Conservation (phyloP, 176 grass and related monocot genomes). For the Oryza australiensis region DNA sequence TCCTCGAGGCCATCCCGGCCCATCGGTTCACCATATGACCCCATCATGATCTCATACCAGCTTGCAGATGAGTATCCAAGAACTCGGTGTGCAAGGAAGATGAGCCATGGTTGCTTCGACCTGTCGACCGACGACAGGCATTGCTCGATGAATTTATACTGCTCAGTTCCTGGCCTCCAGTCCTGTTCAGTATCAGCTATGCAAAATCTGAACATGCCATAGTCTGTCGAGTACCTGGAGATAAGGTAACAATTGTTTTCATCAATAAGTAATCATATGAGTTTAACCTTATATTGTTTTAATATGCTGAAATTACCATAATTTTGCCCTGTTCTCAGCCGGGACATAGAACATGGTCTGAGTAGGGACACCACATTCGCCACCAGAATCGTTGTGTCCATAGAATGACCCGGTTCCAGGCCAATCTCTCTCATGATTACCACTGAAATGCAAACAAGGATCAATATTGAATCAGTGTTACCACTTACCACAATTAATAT, state of each 20-base stretch:
- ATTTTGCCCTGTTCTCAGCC: conserved; percentile 81
- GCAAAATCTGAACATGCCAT: conserved; percentile 82
- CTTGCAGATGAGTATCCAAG: conserved; percentile 63
- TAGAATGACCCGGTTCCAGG: conserved; percentile 88
- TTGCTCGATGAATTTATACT: conserved; percentile 73
- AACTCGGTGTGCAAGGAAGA: conserved; percentile 74
- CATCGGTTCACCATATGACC: conserved; percentile 70
- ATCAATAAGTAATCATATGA: background rate
- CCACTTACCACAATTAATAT: background rate
- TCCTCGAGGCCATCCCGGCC: conserved; percentile 63
- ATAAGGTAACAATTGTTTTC: background rate
- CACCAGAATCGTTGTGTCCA: conserved; percentile 59
- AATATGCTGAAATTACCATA: conserved; percentile 51
- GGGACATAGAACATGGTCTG: conserved; percentile 94
- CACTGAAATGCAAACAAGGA: conserved; percentile 27
- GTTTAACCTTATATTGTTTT: background rate
- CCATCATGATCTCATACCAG: conserved; percentile 46
- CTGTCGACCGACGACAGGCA: conserved; percentile 65
- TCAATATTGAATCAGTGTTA: background rate
- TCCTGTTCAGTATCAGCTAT: conserved; percentile 72
- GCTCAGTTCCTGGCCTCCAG: conserved; percentile 62
- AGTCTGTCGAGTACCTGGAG: conserved; percentile 63
- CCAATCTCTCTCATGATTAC: conserved; percentile 95
- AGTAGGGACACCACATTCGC: conserved; percentile 84
- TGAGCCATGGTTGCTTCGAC: conserved; percentile 76